Evolutionary conservation across 148 eudicot species (phyloP).

Genomic region (Rhododendron mucronatum): DNA sequence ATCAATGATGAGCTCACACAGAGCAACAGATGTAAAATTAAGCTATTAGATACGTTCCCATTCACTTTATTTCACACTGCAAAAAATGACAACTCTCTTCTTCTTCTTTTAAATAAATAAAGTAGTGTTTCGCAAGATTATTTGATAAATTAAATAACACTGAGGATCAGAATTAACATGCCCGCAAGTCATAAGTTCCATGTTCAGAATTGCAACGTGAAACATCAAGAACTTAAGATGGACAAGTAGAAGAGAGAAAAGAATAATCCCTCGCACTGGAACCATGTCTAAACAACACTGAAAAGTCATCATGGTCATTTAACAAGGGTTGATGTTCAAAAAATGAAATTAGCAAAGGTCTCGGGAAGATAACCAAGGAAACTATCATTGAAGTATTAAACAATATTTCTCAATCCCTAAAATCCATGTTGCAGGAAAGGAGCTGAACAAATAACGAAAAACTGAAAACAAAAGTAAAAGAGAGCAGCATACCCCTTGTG

Average conservation of each 20-base stretch:
- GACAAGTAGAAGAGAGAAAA: background rate
- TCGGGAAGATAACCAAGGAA: background rate
- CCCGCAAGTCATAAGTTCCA: background rate
- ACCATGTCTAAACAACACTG: background rate
- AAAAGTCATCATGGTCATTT: background rate
- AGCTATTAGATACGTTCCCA: background rate
- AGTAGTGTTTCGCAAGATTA: background rate
- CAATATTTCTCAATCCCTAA: background rate
- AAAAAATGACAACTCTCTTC: background rate
- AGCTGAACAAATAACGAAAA: background rate
- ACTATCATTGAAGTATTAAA: background rate
- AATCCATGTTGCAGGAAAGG: background rate
- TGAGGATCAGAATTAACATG: background rate
- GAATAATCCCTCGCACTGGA: background rate
- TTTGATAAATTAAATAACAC: background rate
- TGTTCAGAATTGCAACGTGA: background rate
- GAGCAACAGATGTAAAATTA: background rate
- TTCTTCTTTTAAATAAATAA: background rate
- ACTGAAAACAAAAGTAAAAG: conserved; percentile 6
- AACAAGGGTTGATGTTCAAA: background rate
- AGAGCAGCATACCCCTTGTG: background rate
- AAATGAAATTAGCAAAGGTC: background rate
- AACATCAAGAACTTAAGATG: background rate
- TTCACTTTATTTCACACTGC: background rate
- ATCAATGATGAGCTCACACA: background rate